phyloP scores from a whole-genome alignment of 73 alveolate genomes.

The Blepharisma stoltei region DNA sequence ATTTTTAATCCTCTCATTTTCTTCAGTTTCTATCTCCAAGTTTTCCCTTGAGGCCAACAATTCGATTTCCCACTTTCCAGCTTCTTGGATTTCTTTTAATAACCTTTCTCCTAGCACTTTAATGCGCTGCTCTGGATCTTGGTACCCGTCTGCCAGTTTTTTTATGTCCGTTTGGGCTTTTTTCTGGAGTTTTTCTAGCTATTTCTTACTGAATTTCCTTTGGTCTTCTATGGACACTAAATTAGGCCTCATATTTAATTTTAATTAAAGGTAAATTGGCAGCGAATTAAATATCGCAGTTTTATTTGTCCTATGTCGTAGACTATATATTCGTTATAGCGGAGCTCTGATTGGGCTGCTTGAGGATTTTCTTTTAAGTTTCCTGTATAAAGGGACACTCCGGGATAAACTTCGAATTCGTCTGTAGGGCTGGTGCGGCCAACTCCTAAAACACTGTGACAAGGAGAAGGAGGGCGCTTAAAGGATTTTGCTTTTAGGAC shows the following conservation, averaged over 20 bases:
- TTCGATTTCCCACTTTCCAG: not conserved
- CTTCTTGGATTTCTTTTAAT: constrained; percentile 18
- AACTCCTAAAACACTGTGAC: constrained; percentile 75
- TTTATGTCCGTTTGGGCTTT: too few species aligned
- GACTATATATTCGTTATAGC: constrained; percentile 80
- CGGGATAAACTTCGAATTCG: constrained; percentile 39
- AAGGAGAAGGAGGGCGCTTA: constrained; percentile 55
- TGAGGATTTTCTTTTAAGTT: not conserved
- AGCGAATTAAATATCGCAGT: not conserved
- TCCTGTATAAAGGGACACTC: not conserved
- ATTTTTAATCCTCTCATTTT: constrained; percentile 1
- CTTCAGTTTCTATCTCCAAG: not conserved
- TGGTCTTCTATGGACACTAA: too few species aligned
- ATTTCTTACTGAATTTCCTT: too few species aligned
- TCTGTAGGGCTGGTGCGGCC: constrained; percentile 61
- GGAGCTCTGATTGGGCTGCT: constrained; percentile 43
- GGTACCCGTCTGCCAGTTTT: too few species aligned
- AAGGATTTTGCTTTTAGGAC: constrained; percentile 55
- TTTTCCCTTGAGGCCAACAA: not conserved
- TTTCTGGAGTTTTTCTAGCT: too few species aligned
- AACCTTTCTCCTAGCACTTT: not conserved
- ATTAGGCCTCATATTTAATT: too few species aligned
- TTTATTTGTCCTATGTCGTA: constrained; percentile 70
- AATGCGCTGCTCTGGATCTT: not conserved
- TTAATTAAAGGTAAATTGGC: too few species aligned